These are phyloP conservation scores for Zygotorulaspora sp. DNA, from an alignment of 805 yeast genomes.

Conservation along the genomic window DNA sequence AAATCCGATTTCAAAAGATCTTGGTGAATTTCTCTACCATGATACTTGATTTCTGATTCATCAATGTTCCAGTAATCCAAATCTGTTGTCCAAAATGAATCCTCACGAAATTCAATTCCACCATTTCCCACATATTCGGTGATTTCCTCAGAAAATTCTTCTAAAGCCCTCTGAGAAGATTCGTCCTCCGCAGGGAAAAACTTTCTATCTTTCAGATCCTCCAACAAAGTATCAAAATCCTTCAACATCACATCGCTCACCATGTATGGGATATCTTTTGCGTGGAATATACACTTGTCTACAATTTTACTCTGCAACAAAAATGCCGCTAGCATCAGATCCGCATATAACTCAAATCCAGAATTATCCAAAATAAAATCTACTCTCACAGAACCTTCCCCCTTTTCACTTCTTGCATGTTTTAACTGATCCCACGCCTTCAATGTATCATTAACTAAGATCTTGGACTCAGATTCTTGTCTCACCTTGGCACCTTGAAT, in stretches of 20 bases:
- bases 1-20: constrained; percentile 61
- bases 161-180: constrained; percentile 39
- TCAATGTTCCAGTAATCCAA: constrained; percentile 69
- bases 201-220: constrained; percentile 48
- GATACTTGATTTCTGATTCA: constrained; percentile 44
- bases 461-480: constrained; percentile 72
- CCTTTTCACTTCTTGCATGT: constrained; percentile 19
- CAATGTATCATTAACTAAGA: constrained; percentile 69
- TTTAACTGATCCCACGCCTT: constrained; percentile 54
- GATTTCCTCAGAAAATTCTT: constrained; percentile 45
- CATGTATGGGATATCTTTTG: constrained; percentile 94
- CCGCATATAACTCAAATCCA: constrained; percentile 94
- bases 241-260: constrained; percentile 90
- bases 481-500: constrained; percentile 89
- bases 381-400: no score
- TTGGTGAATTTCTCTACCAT: constrained; percentile 55
- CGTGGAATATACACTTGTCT: constrained; percentile 67
- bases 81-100: constrained; percentile 84
- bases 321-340: constrained; percentile 60
- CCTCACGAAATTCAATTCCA: constrained; percentile 47
- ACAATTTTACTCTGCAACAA: constrained; percentile 67
- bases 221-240: constrained; percentile 60
- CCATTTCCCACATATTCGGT: constrained; percentile 44
- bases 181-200: constrained; percentile 42
- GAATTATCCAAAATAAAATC: constrained; percentile 89